phyloP scores from a whole-genome alignment of 129 eudicot species.

The Gnaphalium uliginosum region DNA sequence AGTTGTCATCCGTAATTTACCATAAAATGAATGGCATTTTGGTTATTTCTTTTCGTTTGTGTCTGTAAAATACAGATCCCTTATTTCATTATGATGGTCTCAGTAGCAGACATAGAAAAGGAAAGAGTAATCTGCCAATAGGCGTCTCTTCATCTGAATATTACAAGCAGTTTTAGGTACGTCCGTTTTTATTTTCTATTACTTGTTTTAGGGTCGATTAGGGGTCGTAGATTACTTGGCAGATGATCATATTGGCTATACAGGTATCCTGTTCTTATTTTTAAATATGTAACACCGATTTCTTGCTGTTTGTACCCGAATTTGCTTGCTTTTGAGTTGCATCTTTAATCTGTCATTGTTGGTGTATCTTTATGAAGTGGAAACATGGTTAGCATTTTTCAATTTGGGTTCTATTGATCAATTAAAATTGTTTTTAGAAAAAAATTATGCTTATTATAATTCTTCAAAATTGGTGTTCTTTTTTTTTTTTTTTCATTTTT shows the following conservation, averaged over 20 bases:
- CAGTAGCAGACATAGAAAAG: constrained; percentile 12
- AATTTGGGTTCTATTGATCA: no score
- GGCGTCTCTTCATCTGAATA: background rate
- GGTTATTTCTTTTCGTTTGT: background rate
- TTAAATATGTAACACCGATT: constrained; percentile 7
- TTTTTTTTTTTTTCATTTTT: no score
- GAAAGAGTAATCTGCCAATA: background rate
- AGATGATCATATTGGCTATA: background rate
- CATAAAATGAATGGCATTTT: constrained; percentile 13
- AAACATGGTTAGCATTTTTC: no score
- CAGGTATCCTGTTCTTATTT: background rate
- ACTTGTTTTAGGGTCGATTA: constrained; percentile 16
- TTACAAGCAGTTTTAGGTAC: constrained; percentile 13
- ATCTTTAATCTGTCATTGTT: background rate
- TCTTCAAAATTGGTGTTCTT: no score
- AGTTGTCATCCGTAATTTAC: background rate
- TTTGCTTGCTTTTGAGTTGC: constrained; percentile 13
- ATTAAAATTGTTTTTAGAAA: no score
- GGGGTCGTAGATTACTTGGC: constrained; percentile 12
- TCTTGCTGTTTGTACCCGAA: constrained; percentile 11
- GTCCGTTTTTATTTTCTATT: background rate
- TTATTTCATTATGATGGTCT: background rate
- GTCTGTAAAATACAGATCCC: constrained; percentile 25
- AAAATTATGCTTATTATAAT: no score
- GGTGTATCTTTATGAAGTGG: background rate